Evolutionary conservation across 139 green algal genomes (phyloP).

Genomic region (Chlamydomonas incerta): DNA sequence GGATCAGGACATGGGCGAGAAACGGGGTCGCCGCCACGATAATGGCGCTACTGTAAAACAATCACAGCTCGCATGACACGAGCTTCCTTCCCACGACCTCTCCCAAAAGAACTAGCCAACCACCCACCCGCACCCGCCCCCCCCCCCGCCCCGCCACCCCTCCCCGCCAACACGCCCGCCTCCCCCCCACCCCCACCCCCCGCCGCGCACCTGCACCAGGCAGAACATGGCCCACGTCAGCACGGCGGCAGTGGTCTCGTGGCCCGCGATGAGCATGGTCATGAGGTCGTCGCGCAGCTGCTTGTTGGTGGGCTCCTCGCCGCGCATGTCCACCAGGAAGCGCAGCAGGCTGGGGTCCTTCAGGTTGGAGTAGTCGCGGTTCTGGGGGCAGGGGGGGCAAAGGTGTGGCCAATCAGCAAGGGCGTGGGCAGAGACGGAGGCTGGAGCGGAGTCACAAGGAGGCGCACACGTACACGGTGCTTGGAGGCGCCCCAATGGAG

Average conservation of each 20-base stretch:
- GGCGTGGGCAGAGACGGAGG: background rate
- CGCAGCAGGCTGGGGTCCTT: constrained; percentile 92
- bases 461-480: too few relatives aligned
- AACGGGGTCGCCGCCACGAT: too few relatives aligned
- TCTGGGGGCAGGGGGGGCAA: background rate
- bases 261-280: constrained; percentile 86
- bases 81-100: too few relatives aligned
- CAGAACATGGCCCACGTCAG: constrained; percentile 89
- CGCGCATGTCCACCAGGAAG: constrained; percentile 98
- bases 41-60: too few relatives aligned
- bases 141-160: background rate
- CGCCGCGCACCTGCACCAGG: constrained; percentile 61
- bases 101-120: too few relatives aligned
- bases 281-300: constrained; percentile 99
- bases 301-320: constrained; percentile 87
- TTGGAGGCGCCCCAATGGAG: too few relatives aligned
- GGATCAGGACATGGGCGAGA: too few relatives aligned
- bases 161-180: background rate
- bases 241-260: constrained; percentile 97
- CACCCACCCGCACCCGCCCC: background rate
- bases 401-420: background rate
- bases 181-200: too few relatives aligned
- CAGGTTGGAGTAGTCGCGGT: constrained; percentile 49
- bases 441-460: too few relatives aligned
- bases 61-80: too few relatives aligned